A percentile compares a stretch with the other conserved stretches of the same genome.
phyloP scores from a whole-genome alignment of 305 asterid species.

The Fraxinus angustifolia region DNA sequence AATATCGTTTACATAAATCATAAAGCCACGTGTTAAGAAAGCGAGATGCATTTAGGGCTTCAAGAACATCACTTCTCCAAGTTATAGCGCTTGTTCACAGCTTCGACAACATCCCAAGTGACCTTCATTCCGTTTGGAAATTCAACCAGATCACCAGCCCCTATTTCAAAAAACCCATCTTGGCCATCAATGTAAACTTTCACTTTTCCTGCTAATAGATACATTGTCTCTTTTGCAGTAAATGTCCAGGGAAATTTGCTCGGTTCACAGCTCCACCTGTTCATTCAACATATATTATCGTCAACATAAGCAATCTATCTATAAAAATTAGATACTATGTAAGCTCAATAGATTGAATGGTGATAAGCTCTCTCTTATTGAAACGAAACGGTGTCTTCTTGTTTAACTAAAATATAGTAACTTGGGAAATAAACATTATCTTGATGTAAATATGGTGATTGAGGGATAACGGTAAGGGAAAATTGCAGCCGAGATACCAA shows the following conservation, averaged over 20 bases:
- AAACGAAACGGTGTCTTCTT: too few relatives aligned
- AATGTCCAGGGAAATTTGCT: slow-evolving; percentile 30
- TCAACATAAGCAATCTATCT: neutral
- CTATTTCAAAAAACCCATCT: slow-evolving; percentile 18
- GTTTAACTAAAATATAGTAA: too few relatives aligned
- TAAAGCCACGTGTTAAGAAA: neutral
- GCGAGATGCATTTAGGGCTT: neutral
- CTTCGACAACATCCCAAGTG: slow-evolving; percentile 25
- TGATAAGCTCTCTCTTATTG: neutral
- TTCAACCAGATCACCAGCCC: slow-evolving; percentile 27
- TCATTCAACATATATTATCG: neutral
- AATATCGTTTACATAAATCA: neutral
- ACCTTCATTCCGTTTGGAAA: slow-evolving; percentile 30
- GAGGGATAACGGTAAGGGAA: too few relatives aligned
- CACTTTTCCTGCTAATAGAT: slow-evolving; percentile 25
- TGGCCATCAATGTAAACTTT: slow-evolving; percentile 18
- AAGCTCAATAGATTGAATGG: neutral
- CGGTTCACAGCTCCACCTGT: slow-evolving; percentile 26
- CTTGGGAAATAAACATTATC: too few relatives aligned
- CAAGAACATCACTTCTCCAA: slow-evolving; percentile 17
- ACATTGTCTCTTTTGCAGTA: slow-evolving; percentile 25
- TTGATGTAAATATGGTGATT: too few relatives aligned
- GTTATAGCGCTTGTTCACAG: slow-evolving; percentile 28
- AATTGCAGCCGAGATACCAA: too few relatives aligned
- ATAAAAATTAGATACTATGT: neutral